phyloP scores from a whole-genome alignment of 106 monocot species.

The Triglochin maritima region DNA sequence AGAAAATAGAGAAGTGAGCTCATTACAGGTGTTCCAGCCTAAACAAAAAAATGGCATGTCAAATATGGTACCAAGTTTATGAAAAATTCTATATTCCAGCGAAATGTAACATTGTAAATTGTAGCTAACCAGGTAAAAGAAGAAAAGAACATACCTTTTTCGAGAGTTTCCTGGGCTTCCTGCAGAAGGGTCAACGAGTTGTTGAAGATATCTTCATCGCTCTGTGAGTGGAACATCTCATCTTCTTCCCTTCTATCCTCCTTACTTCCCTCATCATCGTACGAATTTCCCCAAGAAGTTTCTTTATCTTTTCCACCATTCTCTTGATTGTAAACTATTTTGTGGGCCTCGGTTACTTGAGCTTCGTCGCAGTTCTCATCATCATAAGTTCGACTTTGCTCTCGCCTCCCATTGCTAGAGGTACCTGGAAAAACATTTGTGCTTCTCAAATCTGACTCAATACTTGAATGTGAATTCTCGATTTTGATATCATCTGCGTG shows the following conservation, averaged over 20 bases:
- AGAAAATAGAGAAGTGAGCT: too few relatives aligned
- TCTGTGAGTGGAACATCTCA: conserved; percentile 9
- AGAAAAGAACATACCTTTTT: conserved; percentile 40
- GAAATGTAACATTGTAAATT: not conserved
- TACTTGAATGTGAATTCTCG: conserved; percentile 56
- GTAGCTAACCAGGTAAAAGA: not conserved
- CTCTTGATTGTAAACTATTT: conserved; percentile 27
- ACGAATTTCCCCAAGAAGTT: conserved; percentile 12
- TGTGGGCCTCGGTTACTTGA: conserved; percentile 27
- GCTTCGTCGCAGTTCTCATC: conserved; percentile 38
- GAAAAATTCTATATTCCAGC: too few relatives aligned
- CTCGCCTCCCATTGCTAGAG: conserved; percentile 32
- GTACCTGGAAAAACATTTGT: conserved; percentile 19
- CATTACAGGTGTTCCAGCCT: too few relatives aligned
- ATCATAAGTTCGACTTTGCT: conserved; percentile 20
- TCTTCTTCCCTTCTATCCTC: conserved; percentile 18
- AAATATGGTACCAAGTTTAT: too few relatives aligned
- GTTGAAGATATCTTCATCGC: conserved; percentile 40
- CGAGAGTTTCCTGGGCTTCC: conserved; percentile 68
- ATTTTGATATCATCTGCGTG: conserved; percentile 16
- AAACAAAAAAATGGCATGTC: too few relatives aligned
- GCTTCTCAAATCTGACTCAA: conserved; percentile 48
- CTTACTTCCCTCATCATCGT: conserved; percentile 9
- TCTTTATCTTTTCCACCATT: conserved; percentile 30
- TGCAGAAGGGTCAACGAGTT: conserved; percentile 53